These are phyloP conservation scores for Mastigamoeba balamuthi DNA, from an alignment of 78 protist species.

Conservation along the genomic window DNA sequence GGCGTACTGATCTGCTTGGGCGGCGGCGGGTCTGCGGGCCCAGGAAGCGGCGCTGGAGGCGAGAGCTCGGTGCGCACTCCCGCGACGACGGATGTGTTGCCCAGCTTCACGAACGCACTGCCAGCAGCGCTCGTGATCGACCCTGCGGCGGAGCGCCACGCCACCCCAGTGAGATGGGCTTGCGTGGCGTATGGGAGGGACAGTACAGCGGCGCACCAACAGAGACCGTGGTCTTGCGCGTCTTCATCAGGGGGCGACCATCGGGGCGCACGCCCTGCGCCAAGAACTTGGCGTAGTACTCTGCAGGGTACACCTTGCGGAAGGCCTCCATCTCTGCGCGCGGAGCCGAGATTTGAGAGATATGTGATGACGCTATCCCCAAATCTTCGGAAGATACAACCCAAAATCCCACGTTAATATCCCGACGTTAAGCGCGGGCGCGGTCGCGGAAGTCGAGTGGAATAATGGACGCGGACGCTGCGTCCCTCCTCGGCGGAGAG, in stretches of 20 bases:
- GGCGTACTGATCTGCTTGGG: neutral
- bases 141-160: conserved; percentile 7
- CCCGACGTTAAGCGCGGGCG: too few species aligned
- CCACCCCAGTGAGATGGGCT: neutral
- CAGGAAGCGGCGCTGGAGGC: too few species aligned
- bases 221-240: conserved; percentile 15
- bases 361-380: too few species aligned
- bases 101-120: conserved; percentile 39
- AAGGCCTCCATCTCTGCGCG: conserved; percentile 60
- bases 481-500: too few species aligned
- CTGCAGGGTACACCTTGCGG: conserved; percentile 48
- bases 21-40: neutral
- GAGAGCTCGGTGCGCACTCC: conserved; percentile 41
- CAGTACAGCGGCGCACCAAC: neutral
- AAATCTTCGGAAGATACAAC: too few species aligned
- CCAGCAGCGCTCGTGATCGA: conserved; percentile 33
- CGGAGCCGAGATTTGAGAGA: too few species aligned
- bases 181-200: neutral
- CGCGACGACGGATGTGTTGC: conserved; percentile 35
- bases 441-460: too few species aligned
- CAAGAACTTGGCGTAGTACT: conserved; percentile 44
- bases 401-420: too few species aligned
- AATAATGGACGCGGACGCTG: too few species aligned
- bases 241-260: conserved; percentile 23
- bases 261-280: conserved; percentile 49